Evolutionary conservation across 768 basidiomycete species (phyloP), one percentile per base, ranked within the genome.

Genomic region (Leccinum incarnatum): DNA sequence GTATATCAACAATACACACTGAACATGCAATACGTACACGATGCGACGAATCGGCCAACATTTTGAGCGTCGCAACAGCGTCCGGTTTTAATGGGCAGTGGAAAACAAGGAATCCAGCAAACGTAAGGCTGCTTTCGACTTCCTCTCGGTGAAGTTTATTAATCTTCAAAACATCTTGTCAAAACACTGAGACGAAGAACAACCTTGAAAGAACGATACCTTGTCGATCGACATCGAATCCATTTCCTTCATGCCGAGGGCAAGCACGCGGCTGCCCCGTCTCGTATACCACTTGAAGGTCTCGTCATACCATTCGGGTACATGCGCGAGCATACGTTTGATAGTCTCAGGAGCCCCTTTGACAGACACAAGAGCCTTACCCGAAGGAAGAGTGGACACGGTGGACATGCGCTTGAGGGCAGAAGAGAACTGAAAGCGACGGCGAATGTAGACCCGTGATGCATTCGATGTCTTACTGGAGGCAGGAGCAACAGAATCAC

Each of bases 281-380:
- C 95, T 81, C 4, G 94, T 98, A 70, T 87, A 99, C 81, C 86
- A 91, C 69, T 98, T 96, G 76, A 89, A 99, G 2, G 94, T 96
- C 59, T 92, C 89, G 65, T 99, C 96, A 65, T 99, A 98, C 56
- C 82, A 78, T 1, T 78, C 77, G 0, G 97, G 97, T 1, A 96
- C 81, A 2, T 66, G 59, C 11, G 73, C 76, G 51, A 95, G 83
- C 94, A 98, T 98, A 17, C 74, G 74, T 72, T 91, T 95, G 71
- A 99, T 91, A 3, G 95, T 98, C 75, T 99, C 97, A 0, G 97
- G 97, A 0, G 97, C 97, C 52, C 97, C 97, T 75, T 98, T 99
- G 56, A 97, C 94, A 1, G 95, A 82, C 4, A 82, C 82, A 8
- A 92, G 64, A 4, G 81, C 78, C 57, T 79, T 82, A 15, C 85